Evolutionary conservation across 139 green algal species (phyloP), one percentile per base, ranked within the genome.

Genomic region (Mesotaenium endlicherianum): DNA sequence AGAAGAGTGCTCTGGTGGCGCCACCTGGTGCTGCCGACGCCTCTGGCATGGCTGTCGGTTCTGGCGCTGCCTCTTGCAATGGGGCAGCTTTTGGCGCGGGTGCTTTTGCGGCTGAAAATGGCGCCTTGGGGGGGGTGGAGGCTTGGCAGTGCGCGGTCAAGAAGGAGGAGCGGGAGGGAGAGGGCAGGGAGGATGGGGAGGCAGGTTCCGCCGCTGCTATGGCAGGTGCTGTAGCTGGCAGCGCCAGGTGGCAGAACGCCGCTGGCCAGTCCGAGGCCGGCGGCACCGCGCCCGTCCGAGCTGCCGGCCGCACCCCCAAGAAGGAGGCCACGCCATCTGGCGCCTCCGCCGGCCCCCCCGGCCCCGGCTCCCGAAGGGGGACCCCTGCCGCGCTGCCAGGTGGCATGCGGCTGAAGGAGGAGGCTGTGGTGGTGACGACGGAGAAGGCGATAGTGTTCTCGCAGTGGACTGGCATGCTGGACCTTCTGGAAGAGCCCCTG

Each of bases 401-500:
- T 16, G 40, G 11, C 71, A 80, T 39, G 47, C 50, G n/a, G 53
- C 39, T 14, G 38, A 82, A 83, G 77, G 39, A 8, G 42, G 30
- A 2, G 59, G 53, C 31, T 53, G 60, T 67, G 17, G 64, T 71
- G 5, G 34, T 81, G 55, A 17, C 84, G 30, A 34, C 34, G 20
- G 78, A 85, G 41, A 85, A 85, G 79, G 79, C 79, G 14, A 85
- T 85, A 2, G 67, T 85, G 49, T 85, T 85, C 1, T 80, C 79
- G 41, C 81, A 98, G 89, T 98, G 94, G 94, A 98, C 93, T 0
- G 68, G 81, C 82, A 97, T 98, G 93, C 82, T 98, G 41, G 92
- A 98, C 80, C 87, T 98, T 59, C 55, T 97, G 58, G 93, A 97
- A 87, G 76, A 82, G n/a, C 88, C 89, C 4, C 87, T 97, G 47